Evolutionary conservation across 2,329 filamentous ascomycete genomes (phyloP), one percentile per base, ranked within the genome.

Genomic region (Emmonsiellopsis sp.): DNA sequence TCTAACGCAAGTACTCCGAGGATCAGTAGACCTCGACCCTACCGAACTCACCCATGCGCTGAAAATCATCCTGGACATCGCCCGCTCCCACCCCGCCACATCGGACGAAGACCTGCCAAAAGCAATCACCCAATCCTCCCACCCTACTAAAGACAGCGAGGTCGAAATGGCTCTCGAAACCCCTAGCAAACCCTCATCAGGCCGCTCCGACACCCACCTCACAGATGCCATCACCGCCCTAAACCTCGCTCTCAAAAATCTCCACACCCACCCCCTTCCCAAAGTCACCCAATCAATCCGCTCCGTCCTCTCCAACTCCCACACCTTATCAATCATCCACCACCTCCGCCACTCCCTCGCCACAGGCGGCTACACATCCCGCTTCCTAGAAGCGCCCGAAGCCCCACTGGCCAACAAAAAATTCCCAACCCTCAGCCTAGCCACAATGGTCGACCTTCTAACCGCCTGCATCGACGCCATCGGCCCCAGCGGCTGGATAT

Each of bases 401-500:
- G 64, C 67, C 1, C 69, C 70, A 36, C 63, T 65, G 17, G 64
- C 70, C 4, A 61, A 64, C 11, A 61, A 65, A 49, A 68, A 69
- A 17, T 64, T 64, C 1, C 70, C 70, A 8, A 49, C 65, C 2
- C 67, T 74, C 42, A 61, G 65, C 21, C 67, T 75, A 17, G 55
- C 66, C 48, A 66, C 65, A 10, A 72, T 74, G 47, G 61, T 70
- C 42, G 66, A 69, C 54, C 58, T 74, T 21, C 62, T 77, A 34
- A 74, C 68, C 54, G 70, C 68, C 54, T 70, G 72, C 36, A 66
- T 77, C 42, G 74, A 77, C 58, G 71, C 71, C 44, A 66, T 77
- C 33, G 74, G 74, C 5, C 73, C 74, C 2, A 71, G 71, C 2
- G 74, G 74, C 44, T 75, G 72, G 72, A 69, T 75, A 49, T 67